These are phyloP conservation scores for Plicaturopsis crispa DNA, from an alignment of 768 basidiomycete species.

Conservation along the genomic window DNA sequence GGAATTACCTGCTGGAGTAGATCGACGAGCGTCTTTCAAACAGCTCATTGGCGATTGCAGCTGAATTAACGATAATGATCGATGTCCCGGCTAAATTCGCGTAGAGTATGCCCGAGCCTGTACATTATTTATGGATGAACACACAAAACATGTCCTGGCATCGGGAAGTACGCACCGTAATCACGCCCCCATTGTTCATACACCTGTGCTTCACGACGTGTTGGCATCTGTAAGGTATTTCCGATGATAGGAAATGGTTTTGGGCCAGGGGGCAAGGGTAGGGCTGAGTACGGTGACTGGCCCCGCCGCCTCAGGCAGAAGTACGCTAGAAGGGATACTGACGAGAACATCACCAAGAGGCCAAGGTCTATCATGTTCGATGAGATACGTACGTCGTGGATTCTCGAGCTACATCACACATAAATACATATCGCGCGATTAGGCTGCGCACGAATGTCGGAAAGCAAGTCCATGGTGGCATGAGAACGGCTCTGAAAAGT, in stretches of 20 bases:
- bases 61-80: conserved; percentile 15
- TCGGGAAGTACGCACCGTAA: conserved; percentile 32
- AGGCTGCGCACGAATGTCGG: too few species aligned
- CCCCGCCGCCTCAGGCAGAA: too few species aligned
- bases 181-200: conserved; percentile 33
- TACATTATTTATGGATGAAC: too few species aligned
- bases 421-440: too few species aligned
- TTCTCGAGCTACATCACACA: too few species aligned
- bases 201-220: conserved; percentile 27
- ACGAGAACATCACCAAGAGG: too few species aligned
- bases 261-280: conserved; percentile 39
- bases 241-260: conserved; percentile 36
- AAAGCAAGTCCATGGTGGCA: too few species aligned
- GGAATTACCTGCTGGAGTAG: conserved; percentile 17
- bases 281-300: background rate
- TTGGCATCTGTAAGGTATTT: conserved; percentile 39
- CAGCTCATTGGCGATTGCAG: conserved; percentile 12
- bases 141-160: too few species aligned
- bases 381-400: too few species aligned
- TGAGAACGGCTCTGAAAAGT: too few species aligned
- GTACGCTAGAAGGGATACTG: too few species aligned
- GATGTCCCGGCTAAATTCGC: conserved; percentile 12
- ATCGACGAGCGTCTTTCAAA: conserved; percentile 14
- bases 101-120: conserved; percentile 17
- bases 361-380: too few species aligned